These are phyloP conservation scores for Ilyonectria destructans DNA, from an alignment of 2,329 filamentous ascomycete species.

Conservation along the genomic window DNA sequence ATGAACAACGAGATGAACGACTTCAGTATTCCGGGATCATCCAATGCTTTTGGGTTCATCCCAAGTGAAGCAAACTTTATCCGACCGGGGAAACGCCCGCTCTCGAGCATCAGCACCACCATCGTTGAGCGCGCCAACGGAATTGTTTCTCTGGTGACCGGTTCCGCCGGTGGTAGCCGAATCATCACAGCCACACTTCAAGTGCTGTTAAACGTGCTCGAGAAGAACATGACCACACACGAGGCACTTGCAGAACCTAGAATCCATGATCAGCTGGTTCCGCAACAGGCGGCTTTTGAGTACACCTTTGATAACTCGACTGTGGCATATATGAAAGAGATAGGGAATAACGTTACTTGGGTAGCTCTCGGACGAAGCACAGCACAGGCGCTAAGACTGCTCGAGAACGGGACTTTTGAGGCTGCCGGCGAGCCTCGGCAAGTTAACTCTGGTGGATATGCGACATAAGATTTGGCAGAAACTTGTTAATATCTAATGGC, in stretches of 20 bases:
- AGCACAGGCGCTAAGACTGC: conserved; percentile 79
- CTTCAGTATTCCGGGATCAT: conserved; percentile 81
- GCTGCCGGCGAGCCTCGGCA: conserved; percentile 81
- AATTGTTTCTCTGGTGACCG: conserved; percentile 79
- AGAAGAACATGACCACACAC: conserved; percentile 72
- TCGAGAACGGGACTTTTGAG: conserved; percentile 80
- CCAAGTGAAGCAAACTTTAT: conserved; percentile 84
- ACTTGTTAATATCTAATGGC: no score
- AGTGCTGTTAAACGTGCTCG: conserved; percentile 81
- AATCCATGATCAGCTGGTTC: conserved; percentile 87
- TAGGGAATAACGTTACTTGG: conserved; percentile 85
- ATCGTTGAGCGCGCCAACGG: conserved; percentile 83
- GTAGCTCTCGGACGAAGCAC: conserved; percentile 76
- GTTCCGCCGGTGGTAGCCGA: conserved; percentile 85
- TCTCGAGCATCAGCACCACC: conserved; percentile 83
- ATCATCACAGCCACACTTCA: conserved; percentile 91
- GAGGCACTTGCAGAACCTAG: conserved; percentile 79
- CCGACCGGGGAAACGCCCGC: conserved; percentile 81
- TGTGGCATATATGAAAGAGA: conserved; percentile 74
- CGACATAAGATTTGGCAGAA: conserved; percentile 37
- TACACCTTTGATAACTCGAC: conserved; percentile 80
- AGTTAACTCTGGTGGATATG: conserved; percentile 77
- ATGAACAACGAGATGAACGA: conserved; percentile 79
- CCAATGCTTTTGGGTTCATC: conserved; percentile 84
- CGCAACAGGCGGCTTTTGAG: conserved; percentile 80